Evolutionary conservation across 2,329 filamentous ascomycete genomes (phyloP).

Genomic region (Epicoccum nigrum): DNA sequence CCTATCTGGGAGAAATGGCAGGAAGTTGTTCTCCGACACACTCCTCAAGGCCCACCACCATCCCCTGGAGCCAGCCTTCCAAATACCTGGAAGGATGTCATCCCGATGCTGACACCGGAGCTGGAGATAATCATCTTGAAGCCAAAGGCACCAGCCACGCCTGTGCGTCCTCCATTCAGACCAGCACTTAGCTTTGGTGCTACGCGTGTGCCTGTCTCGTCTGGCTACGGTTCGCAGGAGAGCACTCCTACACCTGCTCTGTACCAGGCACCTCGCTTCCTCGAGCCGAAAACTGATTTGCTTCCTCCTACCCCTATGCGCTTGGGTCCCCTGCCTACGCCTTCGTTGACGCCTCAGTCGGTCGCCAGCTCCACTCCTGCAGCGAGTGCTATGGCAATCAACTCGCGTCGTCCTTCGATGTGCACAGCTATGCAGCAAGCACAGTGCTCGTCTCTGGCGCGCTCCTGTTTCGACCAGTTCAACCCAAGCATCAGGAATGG

Average conservation of each 20-base stretch:
- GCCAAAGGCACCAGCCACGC: slow-evolving; percentile 40
- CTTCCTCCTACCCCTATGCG: slow-evolving; percentile 61
- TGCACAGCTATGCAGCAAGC: slow-evolving; percentile 64
- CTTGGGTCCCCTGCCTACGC: slow-evolving; percentile 65
- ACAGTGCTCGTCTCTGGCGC: slow-evolving; percentile 60
- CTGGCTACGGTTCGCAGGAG: slow-evolving; percentile 47
- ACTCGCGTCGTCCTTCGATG: slow-evolving; percentile 62
- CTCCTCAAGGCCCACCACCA: slow-evolving; percentile 61
- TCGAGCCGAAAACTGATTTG: slow-evolving; percentile 59
- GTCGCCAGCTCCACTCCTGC: slow-evolving; percentile 64
- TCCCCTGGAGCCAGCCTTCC: slow-evolving; percentile 46
- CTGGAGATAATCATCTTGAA: slow-evolving; percentile 56
- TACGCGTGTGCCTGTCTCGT: slow-evolving; percentile 31
- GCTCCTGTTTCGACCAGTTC: slow-evolving; percentile 61
- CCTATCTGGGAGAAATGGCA: slow-evolving; percentile 91
- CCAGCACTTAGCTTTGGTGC: slow-evolving; percentile 31
- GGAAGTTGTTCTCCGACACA: slow-evolving; percentile 86
- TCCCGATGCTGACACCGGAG: slow-evolving; percentile 63
- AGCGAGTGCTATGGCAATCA: slow-evolving; percentile 59
- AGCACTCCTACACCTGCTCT: slow-evolving; percentile 51
- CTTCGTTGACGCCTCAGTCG: slow-evolving; percentile 65
- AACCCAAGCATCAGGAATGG: slow-evolving; percentile 49
- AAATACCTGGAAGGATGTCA: slow-evolving; percentile 56
- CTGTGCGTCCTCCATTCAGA: slow-evolving; percentile 33
- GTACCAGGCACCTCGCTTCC: slow-evolving; percentile 53